A percentile compares a stretch with the other conserved stretches of the same genome.
These are phyloP conservation scores for Prinsepia uniflora DNA, from an alignment of 306 rosid genomes.

Conservation along the genomic window DNA sequence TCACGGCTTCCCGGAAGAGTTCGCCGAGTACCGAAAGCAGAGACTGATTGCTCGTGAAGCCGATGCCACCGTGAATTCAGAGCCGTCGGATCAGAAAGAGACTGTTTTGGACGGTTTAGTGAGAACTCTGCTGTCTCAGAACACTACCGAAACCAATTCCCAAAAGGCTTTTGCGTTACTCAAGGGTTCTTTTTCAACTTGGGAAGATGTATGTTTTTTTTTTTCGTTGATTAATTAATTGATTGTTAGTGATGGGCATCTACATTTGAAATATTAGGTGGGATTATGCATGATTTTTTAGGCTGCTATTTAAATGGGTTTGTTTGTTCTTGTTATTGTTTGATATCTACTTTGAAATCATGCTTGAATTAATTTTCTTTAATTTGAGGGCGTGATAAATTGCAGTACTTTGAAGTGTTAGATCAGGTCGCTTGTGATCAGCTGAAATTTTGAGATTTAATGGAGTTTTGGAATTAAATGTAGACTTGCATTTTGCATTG, in stretches of 20 bases:
- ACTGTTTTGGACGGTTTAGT: conserved; percentile 80
- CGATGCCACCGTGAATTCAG: conserved; percentile 2
- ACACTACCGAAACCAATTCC: conserved; percentile 69
- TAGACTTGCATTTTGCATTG: neutral
- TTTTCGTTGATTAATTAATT: neutral
- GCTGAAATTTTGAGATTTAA: neutral
- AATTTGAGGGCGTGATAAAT: neutral
- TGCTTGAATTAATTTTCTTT: neutral
- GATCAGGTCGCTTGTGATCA: neutral
- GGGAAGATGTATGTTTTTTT: conserved; percentile 41
- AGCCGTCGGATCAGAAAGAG: conserved; percentile 30
- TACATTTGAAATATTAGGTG: neutral
- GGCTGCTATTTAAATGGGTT: neutral
- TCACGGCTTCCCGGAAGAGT: conserved; percentile 72
- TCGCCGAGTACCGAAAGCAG: conserved; percentile 60
- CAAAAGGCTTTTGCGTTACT: conserved; percentile 70
- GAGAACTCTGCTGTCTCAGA: conserved; percentile 79
- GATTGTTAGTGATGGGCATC: too few species aligned
- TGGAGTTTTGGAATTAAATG: neutral
- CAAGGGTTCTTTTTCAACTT: conserved; percentile 65
- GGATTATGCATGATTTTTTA: neutral
- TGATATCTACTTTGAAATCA: neutral
- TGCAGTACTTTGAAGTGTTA: neutral
- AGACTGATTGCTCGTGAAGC: neutral
- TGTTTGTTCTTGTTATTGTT: neutral